Percentiles rank a stretch among this genome's conserved stretches.
Conservation (phyloP, 1,139 yeast genomes). For the Pneumocystis oryctolagi region DNA sequence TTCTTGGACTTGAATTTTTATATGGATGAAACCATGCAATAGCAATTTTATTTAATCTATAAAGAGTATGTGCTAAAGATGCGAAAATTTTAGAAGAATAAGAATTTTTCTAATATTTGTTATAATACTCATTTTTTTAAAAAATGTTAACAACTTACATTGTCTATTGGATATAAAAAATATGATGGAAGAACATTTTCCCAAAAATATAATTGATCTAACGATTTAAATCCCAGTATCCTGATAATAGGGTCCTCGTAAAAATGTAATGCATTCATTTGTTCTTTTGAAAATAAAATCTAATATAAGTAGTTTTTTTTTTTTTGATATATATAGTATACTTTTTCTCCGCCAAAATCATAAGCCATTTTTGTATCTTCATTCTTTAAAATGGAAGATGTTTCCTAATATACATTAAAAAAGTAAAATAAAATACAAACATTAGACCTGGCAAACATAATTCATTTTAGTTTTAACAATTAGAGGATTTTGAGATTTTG, state of each 20-base stretch:
- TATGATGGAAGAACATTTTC: conserved; percentile 42
- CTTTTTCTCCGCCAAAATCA: conserved; percentile 32
- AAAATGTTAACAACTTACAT: conserved; percentile 50
- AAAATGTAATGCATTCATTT: conserved; percentile 24
- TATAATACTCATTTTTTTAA: conserved; percentile 8
- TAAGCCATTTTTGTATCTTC: conserved; percentile 28
- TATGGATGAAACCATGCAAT: conserved; percentile 59
- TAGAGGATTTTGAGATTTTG: conserved; percentile 36
- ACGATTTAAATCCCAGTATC: conserved; percentile 53
- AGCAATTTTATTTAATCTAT: conserved; percentile 39
- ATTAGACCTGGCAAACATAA: conserved; percentile 17
- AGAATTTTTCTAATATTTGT: not conserved
- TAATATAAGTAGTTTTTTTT: conserved; percentile 21
- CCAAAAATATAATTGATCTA: conserved; percentile 20
- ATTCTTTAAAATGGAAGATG: conserved; percentile 33
- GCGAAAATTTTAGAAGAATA: conserved; percentile 39
- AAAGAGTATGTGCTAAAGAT: conserved; percentile 49
- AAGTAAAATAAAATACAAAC: not conserved
- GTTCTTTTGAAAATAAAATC: conserved; percentile 29
- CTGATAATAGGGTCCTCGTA: conserved; percentile 34
- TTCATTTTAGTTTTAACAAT: conserved; percentile 40
- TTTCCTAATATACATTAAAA: conserved; percentile 19
- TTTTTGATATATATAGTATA: conserved; percentile 28
- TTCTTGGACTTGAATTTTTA: conserved; percentile 38
- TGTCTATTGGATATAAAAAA: conserved; percentile 47